These are phyloP conservation scores for Lentinula lateritia DNA, from an alignment of 768 basidiomycete genomes.

Conservation along the genomic window DNA sequence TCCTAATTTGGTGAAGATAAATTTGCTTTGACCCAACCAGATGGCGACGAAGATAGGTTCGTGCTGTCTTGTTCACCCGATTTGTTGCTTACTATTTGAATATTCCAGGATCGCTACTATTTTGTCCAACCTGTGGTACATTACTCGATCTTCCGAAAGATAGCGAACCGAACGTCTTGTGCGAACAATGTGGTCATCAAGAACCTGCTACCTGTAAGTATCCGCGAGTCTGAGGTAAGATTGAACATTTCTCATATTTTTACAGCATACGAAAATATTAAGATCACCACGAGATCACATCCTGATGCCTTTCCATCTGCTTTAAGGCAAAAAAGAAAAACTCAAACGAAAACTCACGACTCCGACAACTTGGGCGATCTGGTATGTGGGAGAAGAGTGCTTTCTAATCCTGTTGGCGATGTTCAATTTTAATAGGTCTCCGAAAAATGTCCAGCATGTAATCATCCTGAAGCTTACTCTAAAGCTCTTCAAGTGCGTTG, in stretches of 20 bases:
- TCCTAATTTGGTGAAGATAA: background rate
- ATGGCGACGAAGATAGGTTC: conserved; percentile 29
- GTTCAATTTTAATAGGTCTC: conserved; percentile 49
- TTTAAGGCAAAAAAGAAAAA: conserved; percentile 82
- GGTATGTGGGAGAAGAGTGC: conserved; percentile 21
- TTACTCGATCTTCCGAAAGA: conserved; percentile 78
- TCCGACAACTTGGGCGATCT: conserved; percentile 59
- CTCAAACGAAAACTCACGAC: conserved; percentile 77
- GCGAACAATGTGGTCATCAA: conserved; percentile 83
- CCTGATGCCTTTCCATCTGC: conserved; percentile 93
- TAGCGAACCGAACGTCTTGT: conserved; percentile 67
- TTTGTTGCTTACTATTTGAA: background rate
- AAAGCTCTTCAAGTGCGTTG: conserved; percentile 77
- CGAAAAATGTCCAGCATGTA: conserved; percentile 87
- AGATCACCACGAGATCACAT: conserved; percentile 86
- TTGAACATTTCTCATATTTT: background rate
- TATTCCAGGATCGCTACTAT: conserved; percentile 75
- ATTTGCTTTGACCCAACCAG: background rate
- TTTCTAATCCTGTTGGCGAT: background rate
- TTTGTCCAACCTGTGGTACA: conserved; percentile 92
- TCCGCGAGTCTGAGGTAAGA: background rate
- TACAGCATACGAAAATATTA: conserved; percentile 86
- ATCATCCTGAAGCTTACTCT: conserved; percentile 79
- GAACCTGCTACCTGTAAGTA: conserved; percentile 81
- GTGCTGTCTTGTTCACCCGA: background rate